Evolutionary conservation across 1,284 basidiomycete genomes (phyloP), one percentile per base, ranked within the genome.

Genomic region (Trichosporon sp.): DNA sequence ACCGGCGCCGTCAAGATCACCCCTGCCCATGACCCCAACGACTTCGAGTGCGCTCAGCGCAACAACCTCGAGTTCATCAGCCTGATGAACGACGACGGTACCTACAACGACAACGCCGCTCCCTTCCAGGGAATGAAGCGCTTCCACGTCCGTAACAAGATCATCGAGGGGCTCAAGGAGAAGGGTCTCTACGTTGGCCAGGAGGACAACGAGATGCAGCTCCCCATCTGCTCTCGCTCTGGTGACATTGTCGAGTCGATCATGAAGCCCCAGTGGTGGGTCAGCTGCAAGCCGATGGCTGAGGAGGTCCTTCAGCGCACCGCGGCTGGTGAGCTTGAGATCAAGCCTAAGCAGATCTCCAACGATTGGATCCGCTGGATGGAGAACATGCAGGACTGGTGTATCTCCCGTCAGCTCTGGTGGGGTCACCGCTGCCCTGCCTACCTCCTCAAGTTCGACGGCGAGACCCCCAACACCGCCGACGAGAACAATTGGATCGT

Each of bases 1-100:
- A 99, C 97, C 32, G 97, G 97, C 85, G 97, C 96, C 4, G 96
- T 99, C 72, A 99, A 99, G 87, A 99, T 99, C 81, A 99, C 97
- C 0, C 97, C 97, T n/a, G 97, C 96, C 0, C 97, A 99, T 82
- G 97, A 99, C 83, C 92, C 91, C 46, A 97, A 97, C 81, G 96
- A 99, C 88, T 99, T 97, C 84, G 94, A 96, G 78, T 94, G 96
- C 76, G 97, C 94, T 38, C 82, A 90, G 79, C 87, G 96, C 63
- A 94, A 99, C 84, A 90, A 91, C 11, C 88, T 99, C 61, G 91
- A 93, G 71, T 97, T 98, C 81, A 92, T 99, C 86, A 98, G 92
- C 82, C 92, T 99, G 77, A 85, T 99, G 80, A 97, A 98, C 81
- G 97, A 99, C 77, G 94, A 99, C 80, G 97, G 97, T 12, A 99